Evolutionary conservation across 164 flowering plant species (phyloP), one percentile per base, ranked within the genome.

Genomic region (Vitis labrusca): DNA sequence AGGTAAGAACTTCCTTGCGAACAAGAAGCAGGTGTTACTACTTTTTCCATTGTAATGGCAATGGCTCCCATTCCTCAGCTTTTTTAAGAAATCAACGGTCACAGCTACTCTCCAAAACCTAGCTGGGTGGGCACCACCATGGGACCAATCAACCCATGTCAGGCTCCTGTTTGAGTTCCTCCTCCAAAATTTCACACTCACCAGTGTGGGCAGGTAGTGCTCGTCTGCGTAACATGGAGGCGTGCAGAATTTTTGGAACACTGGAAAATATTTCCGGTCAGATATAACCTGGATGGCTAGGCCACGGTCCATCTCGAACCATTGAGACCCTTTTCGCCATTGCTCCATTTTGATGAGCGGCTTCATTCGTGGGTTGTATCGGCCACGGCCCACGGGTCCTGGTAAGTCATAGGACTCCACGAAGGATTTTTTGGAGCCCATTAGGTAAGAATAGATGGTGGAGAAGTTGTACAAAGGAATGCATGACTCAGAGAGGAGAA

Each of bases 401-500:
- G 44, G 79, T 0, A 52, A 9, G 59, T 82, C 80, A 15, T 71
- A 76, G 66, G 71, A 52, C 65, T 76, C 77, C 7, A 79, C 67
- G 71, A 73, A 79, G 52, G 59, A 48, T 3, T 52, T 6, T n/a
- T 17, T 59, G 14, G 82, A 76, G 64, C 23, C 19, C 32, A 74
- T 63, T 37, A 82, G 77, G 65, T 82, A 74, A 15, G 47, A 13
- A 71, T 82, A 79, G 68, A 76, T 51, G 8, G 82, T 79, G 58
- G 71, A 44, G 76, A 82, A 82, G 72, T 82, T 79, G 77, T 71
- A 79, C 4, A 82, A 13, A 3, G 85, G 85, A 66, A 82, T 76
- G 78, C 80, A 79, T 0, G 85, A 69, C n/a, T 82, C 80, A 1
- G 85, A 79, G 59, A 81, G 82, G 56, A 82, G 80, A 10, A 82